Percentiles rank a stretch among this genome's conserved stretches.
phyloP scores from a whole-genome alignment of 139 green algal genomes.

The Nannochloris sp. region DNA sequence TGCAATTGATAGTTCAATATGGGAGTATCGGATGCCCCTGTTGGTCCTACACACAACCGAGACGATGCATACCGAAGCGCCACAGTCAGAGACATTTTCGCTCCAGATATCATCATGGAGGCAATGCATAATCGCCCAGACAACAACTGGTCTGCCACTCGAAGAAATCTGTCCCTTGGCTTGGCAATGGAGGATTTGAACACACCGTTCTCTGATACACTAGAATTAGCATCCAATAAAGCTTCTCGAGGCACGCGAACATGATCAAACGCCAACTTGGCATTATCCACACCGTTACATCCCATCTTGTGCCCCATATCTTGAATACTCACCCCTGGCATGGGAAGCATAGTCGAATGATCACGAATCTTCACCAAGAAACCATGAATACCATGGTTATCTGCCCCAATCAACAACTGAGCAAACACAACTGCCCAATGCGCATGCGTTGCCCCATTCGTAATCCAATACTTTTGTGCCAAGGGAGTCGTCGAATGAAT shows the following conservation, averaged over 20 bases:
- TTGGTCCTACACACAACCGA: conserved; percentile 70
- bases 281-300: conserved; percentile 86
- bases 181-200: conserved; percentile 56
- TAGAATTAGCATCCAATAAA: conserved; percentile 64
- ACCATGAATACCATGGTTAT: conserved; percentile 79
- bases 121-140: conserved; percentile 84
- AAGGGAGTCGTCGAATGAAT: conserved; percentile 5
- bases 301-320: conserved; percentile 80
- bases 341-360: conserved; percentile 21
- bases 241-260: conserved; percentile 55
- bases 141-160: conserved; percentile 82
- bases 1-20: conserved; percentile 91
- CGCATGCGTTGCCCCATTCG: conserved; percentile 70
- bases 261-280: conserved; percentile 72
- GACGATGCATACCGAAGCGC: conserved; percentile 61
- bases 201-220: conserved; percentile 48
- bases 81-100: conserved; percentile 58
- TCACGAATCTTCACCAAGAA: conserved; percentile 80
- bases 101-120: conserved; percentile 69
- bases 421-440: conserved; percentile 85
- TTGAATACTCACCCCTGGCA: conserved; percentile 27
- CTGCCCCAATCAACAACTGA: conserved; percentile 48
- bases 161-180: conserved; percentile 63
- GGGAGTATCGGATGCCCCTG: conserved; percentile 69
- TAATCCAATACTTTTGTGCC: conserved; percentile 70